These are phyloP conservation scores for Elsinoe batatas DNA, from an alignment of 2,329 filamentous ascomycete genomes.

Conservation along the genomic window DNA sequence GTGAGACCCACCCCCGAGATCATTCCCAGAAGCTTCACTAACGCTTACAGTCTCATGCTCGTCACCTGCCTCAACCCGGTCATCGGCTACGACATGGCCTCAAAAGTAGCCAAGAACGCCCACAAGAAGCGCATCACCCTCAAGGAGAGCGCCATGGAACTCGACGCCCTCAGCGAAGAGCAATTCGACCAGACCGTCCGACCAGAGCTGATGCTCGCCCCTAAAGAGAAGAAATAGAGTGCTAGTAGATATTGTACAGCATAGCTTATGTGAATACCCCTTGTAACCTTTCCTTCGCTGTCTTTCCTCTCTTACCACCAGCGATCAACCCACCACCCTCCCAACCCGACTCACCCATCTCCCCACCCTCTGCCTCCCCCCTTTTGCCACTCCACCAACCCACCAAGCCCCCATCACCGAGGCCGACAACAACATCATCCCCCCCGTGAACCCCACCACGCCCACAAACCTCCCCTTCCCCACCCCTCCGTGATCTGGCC, in stretches of 20 bases:
- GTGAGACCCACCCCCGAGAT: constrained; percentile 41
- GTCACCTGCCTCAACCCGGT: constrained; percentile 96
- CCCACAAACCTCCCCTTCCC: background rate
- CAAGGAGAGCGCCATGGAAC: constrained; percentile 87
- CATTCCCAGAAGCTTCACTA: background rate
- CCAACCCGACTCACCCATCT: background rate
- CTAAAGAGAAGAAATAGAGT: constrained; percentile 54
- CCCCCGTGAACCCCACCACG: background rate
- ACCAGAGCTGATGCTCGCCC: constrained; percentile 91
- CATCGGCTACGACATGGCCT: constrained; percentile 95
- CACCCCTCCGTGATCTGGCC: background rate
- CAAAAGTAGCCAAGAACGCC: constrained; percentile 95
- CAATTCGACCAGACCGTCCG: constrained; percentile 86
- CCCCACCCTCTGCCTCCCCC: background rate
- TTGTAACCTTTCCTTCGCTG: background rate
- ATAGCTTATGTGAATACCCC: constrained; percentile 1
- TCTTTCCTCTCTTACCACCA: background rate
- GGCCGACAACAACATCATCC: background rate
- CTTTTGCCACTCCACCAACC: background rate
- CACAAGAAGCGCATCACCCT: constrained; percentile 96
- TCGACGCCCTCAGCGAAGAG: constrained; percentile 75
- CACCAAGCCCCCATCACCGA: background rate
- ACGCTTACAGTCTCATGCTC: constrained; percentile 67
- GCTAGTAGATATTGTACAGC: constrained; percentile 1
- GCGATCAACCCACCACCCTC: background rate